A percentile compares a stretch with the other conserved stretches of the same genome.
These are phyloP conservation scores for Platismatia glauca DNA, from an alignment of 495 filamentous ascomycete species.

Conservation along the genomic window DNA sequence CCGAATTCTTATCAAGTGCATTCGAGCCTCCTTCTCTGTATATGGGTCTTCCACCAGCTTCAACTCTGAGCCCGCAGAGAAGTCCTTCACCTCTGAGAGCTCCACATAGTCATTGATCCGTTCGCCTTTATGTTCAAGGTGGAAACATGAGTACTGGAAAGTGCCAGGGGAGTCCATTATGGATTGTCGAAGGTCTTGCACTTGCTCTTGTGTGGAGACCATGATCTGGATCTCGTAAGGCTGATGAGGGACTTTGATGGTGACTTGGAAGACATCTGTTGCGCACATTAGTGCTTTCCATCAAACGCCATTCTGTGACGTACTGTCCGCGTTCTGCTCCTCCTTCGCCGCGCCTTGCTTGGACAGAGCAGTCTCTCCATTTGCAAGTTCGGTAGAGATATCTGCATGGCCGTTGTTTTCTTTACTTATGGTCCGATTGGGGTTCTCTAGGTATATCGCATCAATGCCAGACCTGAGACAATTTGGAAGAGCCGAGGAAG, in stretches of 20 bases:
- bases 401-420: slow-evolving; percentile 2
- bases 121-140: slow-evolving; percentile 76
- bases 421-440: neutral
- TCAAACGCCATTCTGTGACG: neutral
- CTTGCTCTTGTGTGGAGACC: slow-evolving; percentile 88
- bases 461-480: neutral
- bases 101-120: slow-evolving; percentile 93
- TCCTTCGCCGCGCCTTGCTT: slow-evolving; percentile 33
- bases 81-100: slow-evolving; percentile 78
- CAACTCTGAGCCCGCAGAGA: slow-evolving; percentile 65
- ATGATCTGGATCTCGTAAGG: slow-evolving; percentile 73
- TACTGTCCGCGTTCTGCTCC: slow-evolving; percentile 16
- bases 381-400: neutral
- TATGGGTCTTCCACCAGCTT: slow-evolving; percentile 89
- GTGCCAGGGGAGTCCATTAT: slow-evolving; percentile 89
- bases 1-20: slow-evolving; percentile 82
- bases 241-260: slow-evolving; percentile 73
- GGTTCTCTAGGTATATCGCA: neutral
- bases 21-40: slow-evolving; percentile 94
- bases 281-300: neutral
- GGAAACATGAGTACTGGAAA: slow-evolving; percentile 97
- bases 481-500: neutral
- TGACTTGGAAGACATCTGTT: slow-evolving; percentile 65
- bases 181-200: slow-evolving; percentile 95
- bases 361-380: slow-evolving; percentile 31